Conservation (phyloP, 2,329 filamentous ascomycete genomes). For the Sclerotinia spermophila region DNA sequence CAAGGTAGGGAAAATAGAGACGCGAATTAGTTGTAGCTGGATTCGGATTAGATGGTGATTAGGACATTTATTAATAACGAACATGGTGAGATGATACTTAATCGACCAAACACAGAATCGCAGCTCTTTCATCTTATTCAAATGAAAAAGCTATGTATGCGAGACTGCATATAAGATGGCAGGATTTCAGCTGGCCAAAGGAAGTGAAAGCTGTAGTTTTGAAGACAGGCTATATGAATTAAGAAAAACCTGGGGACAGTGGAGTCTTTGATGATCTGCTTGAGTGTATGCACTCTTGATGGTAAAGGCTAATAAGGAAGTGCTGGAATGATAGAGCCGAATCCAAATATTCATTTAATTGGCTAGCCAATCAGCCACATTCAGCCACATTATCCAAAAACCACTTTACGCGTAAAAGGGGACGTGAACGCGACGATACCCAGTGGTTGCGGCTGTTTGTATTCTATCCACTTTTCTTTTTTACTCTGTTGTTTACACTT, state of each 20-base stretch:
- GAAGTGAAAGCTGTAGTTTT: background rate
- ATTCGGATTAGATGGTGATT: background rate
- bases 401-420: slow-evolving; percentile 14
- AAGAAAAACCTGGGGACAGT: background rate
- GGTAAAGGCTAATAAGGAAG: background rate
- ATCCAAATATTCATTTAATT: background rate
- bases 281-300: background rate
- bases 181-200: background rate
- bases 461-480: slow-evolving; percentile 14
- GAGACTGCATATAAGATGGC: background rate
- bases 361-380: background rate
- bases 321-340: background rate
- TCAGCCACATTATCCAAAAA: background rate
- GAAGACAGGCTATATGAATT: too few relatives aligned
- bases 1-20: background rate
- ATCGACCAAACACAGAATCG: background rate
- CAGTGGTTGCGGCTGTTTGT: background rate
- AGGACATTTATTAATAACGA: background rate
- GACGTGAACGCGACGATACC: slow-evolving; percentile 3
- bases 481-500: background rate
- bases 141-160: background rate
- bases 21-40: background rate
- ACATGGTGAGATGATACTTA: background rate
- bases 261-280: background rate
- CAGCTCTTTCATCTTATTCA: background rate